A percentile compares a stretch with the other conserved stretches of the same genome.
These are phyloP conservation scores for Lyophyllum shimeji DNA, from an alignment of 768 basidiomycete species.

Conservation along the genomic window DNA sequence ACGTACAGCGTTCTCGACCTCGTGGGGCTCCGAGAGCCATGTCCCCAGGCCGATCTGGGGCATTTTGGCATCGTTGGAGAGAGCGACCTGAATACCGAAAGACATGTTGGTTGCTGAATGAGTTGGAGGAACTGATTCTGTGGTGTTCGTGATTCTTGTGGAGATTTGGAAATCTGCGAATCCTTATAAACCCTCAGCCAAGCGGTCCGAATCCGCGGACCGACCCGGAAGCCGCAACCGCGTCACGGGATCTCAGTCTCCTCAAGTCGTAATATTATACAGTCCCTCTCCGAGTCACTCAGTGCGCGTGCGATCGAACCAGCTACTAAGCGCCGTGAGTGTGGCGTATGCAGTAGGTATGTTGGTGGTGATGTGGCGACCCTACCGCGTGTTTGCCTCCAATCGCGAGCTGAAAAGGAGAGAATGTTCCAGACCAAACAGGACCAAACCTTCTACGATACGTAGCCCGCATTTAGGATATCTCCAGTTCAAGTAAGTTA, in stretches of 20 bases:
- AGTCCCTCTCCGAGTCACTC: too few relatives aligned
- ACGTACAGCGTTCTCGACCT: conserved; percentile 71
- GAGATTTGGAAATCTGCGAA: neutral
- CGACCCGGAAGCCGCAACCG: conserved; percentile 8
- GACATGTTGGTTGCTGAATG: conserved; percentile 11
- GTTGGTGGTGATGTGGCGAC: too few relatives aligned
- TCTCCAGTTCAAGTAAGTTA: too few relatives aligned
- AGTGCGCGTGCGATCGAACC: too few relatives aligned
- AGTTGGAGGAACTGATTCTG: neutral
- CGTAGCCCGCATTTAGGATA: too few relatives aligned
- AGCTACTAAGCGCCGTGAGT: too few relatives aligned
- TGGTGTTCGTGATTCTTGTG: neutral
- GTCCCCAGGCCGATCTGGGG: conserved; percentile 85
- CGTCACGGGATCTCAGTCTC: neutral
- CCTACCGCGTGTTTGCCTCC: too few relatives aligned
- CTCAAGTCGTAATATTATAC: neutral
- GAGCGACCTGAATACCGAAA: conserved; percentile 35
- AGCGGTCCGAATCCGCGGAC: conserved; percentile 14
- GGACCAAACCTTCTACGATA: too few relatives aligned
- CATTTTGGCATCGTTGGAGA: conserved; percentile 49
- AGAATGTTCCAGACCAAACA: too few relatives aligned
- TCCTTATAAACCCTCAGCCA: too few relatives aligned
- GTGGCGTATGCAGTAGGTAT: too few relatives aligned
- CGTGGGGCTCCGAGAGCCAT: conserved; percentile 73
- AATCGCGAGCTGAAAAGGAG: too few relatives aligned